Evolutionary conservation across 2,329 filamentous ascomycete genomes (phyloP).

Genomic region (Phaeosphaeriaceae sp.): DNA sequence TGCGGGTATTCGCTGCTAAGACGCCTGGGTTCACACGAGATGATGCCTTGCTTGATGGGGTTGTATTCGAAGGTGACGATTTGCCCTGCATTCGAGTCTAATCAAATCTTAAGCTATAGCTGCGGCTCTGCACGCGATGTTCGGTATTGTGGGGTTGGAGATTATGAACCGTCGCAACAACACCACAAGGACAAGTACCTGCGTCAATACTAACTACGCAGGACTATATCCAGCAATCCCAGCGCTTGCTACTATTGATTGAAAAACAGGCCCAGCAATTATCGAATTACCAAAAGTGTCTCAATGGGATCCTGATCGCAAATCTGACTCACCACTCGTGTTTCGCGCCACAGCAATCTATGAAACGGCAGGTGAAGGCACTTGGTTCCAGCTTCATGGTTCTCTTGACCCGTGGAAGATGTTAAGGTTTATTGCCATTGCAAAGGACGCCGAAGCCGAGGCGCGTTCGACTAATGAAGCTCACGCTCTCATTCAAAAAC

Average conservation of each 20-base stretch:
- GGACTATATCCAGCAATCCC: constrained; percentile 28
- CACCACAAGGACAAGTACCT: no score
- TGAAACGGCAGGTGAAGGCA: constrained; percentile 52
- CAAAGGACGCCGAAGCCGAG: constrained; percentile 29
- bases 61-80: constrained; percentile 50
- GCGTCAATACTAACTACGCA: no score
- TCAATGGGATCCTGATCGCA: no score
- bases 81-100: constrained; percentile 51
- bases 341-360: constrained; percentile 46
- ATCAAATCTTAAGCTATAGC: constrained; percentile 53
- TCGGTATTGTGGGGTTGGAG: constrained; percentile 45
- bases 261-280: no score
- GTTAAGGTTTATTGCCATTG: constrained; percentile 55
- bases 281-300: no score
- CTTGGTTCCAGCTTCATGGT: constrained; percentile 61
- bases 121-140: constrained; percentile 54
- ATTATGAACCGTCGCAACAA: constrained; percentile 42
- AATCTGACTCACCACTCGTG: no score
- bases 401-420: constrained; percentile 54
- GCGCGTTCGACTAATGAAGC: constrained; percentile 25
- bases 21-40: constrained; percentile 51
- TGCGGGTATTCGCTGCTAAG: no score
- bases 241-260: no score
- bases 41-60: constrained; percentile 37
- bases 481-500: constrained; percentile 25